Conservation (phyloP, 1,139 yeast species). For the Sugiyamaella japonica region DNA sequence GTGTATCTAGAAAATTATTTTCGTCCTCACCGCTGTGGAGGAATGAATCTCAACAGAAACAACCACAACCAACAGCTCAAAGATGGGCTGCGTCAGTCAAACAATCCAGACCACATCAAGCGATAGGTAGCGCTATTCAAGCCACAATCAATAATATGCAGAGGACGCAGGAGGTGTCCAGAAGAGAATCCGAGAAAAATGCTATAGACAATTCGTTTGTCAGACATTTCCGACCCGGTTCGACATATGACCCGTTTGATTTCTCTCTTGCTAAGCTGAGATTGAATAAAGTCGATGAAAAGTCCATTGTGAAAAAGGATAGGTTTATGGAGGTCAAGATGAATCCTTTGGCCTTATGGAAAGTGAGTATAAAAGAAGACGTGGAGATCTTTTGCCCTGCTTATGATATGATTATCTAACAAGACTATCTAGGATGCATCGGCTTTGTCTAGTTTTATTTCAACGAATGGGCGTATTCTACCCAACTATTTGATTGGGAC, state of each 20-base stretch:
- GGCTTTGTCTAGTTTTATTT: constrained; percentile 55
- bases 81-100: constrained; percentile 18
- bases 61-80: background rate
- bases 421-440: constrained; percentile 46
- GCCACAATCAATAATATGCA: constrained; percentile 14
- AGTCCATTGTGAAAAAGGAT: constrained; percentile 23
- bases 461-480: constrained; percentile 64
- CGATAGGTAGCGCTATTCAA: constrained; percentile 13
- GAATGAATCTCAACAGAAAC: background rate
- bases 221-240: constrained; percentile 29
- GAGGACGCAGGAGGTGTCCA: constrained; percentile 13
- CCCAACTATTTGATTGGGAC: constrained; percentile 61
- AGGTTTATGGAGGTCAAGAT: constrained; percentile 29
- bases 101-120: constrained; percentile 14
- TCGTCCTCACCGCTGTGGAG: background rate
- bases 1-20: background rate
- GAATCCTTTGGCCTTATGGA: constrained; percentile 35
- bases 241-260: constrained; percentile 38
- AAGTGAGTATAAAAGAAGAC: constrained; percentile 4
- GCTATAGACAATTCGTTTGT: constrained; percentile 32
- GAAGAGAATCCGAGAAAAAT: constrained; percentile 9
- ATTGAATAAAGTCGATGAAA: constrained; percentile 24
- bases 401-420: constrained; percentile 1
- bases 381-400: background rate
- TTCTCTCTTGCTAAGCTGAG: constrained; percentile 33